Conservation (phyloP, 176 grass and related monocot species). For the Chrysopogon serrulatus region DNA sequence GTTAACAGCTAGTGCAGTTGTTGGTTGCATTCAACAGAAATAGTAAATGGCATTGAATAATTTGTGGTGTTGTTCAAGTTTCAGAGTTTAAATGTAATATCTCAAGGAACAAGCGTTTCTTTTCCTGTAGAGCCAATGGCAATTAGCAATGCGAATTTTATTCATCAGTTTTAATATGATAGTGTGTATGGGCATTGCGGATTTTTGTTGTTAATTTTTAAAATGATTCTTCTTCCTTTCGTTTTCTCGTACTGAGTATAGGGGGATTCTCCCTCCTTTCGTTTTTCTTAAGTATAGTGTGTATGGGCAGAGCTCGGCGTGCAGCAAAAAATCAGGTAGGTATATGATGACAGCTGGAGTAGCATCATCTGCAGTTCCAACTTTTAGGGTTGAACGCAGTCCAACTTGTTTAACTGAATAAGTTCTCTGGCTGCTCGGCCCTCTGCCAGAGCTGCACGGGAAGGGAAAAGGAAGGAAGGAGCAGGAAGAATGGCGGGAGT, state of each 20-base stretch:
- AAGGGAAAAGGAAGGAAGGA: no score
- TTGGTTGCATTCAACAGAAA: neutral
- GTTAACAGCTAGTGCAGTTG: neutral
- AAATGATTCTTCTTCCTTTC: neutral
- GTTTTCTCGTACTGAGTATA: neutral
- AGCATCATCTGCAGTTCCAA: neutral
- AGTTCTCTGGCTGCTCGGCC: neutral
- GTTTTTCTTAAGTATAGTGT: neutral
- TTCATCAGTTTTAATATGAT: neutral
- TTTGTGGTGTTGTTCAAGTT: neutral
- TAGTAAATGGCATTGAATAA: neutral
- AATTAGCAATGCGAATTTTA: neutral
- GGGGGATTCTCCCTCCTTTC: neutral
- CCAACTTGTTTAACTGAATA: neutral
- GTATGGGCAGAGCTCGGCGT: neutral
- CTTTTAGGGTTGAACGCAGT: neutral
- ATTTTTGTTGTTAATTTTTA: neutral
- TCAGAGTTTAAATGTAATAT: neutral
- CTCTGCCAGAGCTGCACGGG: no score
- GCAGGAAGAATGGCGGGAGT: no score
- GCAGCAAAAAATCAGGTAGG: neutral
- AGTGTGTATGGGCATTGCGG: neutral
- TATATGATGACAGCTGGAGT: neutral
- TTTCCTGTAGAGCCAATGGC: neutral
- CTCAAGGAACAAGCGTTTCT: neutral